Evolutionary conservation across 1,139 yeast species (phyloP).

Genomic region (Pichia sp.): DNA sequence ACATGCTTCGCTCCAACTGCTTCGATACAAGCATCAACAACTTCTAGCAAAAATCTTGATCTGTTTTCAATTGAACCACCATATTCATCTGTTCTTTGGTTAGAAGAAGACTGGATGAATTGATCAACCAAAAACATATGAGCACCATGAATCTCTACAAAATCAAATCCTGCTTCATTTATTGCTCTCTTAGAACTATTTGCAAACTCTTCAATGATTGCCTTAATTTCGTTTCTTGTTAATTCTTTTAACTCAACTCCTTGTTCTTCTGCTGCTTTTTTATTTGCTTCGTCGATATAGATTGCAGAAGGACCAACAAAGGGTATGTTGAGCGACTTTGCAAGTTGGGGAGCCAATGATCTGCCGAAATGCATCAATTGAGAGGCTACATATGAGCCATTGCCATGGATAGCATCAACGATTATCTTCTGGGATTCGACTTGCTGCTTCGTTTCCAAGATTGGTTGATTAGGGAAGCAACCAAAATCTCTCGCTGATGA

Average conservation of each 20-base stretch:
- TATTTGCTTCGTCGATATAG: constrained; percentile 34
- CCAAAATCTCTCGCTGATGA: constrained; percentile 43
- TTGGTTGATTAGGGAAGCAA: constrained; percentile 39
- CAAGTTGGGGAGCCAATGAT: constrained; percentile 40
- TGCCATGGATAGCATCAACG: constrained; percentile 53
- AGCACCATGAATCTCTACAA: constrained; percentile 49
- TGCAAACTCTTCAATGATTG: constrained; percentile 34
- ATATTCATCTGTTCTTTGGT: constrained; percentile 47
- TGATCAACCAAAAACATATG: constrained; percentile 45
- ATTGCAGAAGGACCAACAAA: constrained; percentile 47
- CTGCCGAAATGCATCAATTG: constrained; percentile 66
- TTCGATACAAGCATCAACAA: constrained; percentile 36
- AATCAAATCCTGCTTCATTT: constrained; percentile 45
- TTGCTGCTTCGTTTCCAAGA: constrained; percentile 49
- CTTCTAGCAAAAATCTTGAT: constrained; percentile 35
- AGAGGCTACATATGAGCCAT: constrained; percentile 45
- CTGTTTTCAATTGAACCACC: constrained; percentile 49
- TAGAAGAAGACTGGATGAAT: constrained; percentile 38
- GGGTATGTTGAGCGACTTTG: constrained; percentile 37
- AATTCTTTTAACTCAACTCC: constrained; percentile 38
- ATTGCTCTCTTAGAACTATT: constrained; percentile 44
- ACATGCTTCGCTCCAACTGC: constrained; percentile 35
- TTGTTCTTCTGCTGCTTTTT: constrained; percentile 32
- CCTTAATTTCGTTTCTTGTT: constrained; percentile 35
- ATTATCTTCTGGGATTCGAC: constrained; percentile 45